Conservation (phyloP, 768 basidiomycete genomes). For the Phanerochaete sordida region DNA sequence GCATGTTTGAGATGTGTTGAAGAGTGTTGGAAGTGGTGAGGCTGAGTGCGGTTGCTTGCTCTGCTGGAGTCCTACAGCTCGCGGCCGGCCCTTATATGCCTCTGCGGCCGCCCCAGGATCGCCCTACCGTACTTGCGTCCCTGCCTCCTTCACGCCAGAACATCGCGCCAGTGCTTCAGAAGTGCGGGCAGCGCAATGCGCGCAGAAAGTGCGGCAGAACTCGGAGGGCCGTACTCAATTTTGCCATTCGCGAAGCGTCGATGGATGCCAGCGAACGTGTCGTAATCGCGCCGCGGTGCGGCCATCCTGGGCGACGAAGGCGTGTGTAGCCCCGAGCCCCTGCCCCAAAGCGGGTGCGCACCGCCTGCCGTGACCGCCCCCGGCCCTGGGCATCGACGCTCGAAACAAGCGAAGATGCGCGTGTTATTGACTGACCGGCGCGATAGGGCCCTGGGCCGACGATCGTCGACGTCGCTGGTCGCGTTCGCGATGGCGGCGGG, state of each 20-base stretch:
- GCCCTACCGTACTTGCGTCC: neutral
- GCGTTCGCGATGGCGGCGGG: neutral
- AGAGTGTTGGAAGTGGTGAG: neutral
- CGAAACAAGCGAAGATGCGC: neutral
- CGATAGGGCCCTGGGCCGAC: slow-evolving; percentile 3
- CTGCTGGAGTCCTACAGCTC: neutral
- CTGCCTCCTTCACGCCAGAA: neutral
- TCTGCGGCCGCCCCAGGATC: neutral
- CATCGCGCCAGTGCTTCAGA: neutral
- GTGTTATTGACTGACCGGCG: neutral
- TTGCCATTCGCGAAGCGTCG: neutral
- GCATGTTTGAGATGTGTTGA: slow-evolving; percentile 11
- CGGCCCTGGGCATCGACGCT: neutral
- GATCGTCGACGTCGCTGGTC: neutral
- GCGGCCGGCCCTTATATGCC: neutral
- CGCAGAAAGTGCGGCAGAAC: neutral
- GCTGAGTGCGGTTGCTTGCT: neutral
- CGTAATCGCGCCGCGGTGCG: neutral
- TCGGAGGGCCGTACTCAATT: neutral
- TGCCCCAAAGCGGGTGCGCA: neutral
- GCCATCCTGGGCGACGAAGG: neutral
- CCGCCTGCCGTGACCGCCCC: neutral
- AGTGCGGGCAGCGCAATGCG: neutral
- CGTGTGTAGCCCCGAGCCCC: neutral
- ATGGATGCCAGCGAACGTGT: neutral